phyloP scores from a whole-genome alignment of 352 stramenopile species.

The Pythium apleroticum region DNA sequence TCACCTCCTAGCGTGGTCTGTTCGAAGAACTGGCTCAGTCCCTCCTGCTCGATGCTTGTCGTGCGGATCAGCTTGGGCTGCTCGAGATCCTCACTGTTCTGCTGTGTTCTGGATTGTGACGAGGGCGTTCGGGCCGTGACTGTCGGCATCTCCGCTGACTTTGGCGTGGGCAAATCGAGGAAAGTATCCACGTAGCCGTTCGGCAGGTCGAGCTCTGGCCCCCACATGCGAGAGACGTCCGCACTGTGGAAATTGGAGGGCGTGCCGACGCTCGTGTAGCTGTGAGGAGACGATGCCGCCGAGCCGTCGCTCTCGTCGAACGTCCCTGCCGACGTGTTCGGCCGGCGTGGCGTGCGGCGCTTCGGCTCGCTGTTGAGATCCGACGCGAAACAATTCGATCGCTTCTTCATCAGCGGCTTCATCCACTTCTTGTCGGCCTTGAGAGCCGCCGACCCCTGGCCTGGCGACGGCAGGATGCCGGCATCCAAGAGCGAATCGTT shows the following conservation, averaged over 20 bases:
- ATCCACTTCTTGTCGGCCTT: constrained; percentile 22
- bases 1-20: constrained; percentile 48
- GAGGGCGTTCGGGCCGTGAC: constrained; percentile 5
- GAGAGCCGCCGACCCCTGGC: neutral
- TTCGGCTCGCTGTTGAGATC: constrained; percentile 56
- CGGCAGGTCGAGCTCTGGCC: constrained; percentile 58
- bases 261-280: constrained; percentile 63
- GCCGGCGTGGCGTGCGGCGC: constrained; percentile 58
- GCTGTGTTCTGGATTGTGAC: constrained; percentile 23
- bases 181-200: constrained; percentile 68
- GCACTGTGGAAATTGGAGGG: constrained; percentile 59
- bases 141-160: constrained; percentile 43
- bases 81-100: constrained; percentile 24
- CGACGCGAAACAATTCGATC: constrained; percentile 49
- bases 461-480: constrained; percentile 6
- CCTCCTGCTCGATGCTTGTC: constrained; percentile 74
- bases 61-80: constrained; percentile 64
- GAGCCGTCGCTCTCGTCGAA: constrained; percentile 63
- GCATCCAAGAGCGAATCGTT: neutral
- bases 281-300: constrained; percentile 30
- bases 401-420: constrained; percentile 69
- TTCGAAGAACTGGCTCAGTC: constrained; percentile 71
- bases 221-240: constrained; percentile 54
- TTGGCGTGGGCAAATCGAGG: constrained; percentile 70
- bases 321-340: constrained; percentile 49